A percentile compares a stretch with the other conserved stretches of the same genome.
Conservation (phyloP, 352 stramenopile species). For the Globisporangium paddicum region DNA sequence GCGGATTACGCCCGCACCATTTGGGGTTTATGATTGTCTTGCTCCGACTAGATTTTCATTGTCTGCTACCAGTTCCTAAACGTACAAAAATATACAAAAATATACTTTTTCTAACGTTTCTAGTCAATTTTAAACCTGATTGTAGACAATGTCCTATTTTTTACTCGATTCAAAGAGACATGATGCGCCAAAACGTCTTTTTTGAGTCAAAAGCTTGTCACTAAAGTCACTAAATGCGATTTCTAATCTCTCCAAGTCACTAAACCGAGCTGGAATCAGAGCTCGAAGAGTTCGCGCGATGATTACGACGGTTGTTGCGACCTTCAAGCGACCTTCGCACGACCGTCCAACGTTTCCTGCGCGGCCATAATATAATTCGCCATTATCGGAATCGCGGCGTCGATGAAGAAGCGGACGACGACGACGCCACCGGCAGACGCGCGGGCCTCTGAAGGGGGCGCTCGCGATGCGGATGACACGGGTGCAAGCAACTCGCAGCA, state of each 20-base stretch:
- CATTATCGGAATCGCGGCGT: neutral
- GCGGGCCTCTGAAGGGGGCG: neutral
- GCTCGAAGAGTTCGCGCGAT: neutral
- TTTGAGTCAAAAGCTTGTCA: neutral
- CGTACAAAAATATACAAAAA: too few relatives aligned
- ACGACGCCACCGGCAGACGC: neutral
- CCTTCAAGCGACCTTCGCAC: constrained; percentile 6
- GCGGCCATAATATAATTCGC: neutral
- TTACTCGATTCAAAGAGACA: constrained; percentile 2
- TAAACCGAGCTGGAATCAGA: neutral
- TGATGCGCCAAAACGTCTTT: neutral
- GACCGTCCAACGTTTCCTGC: neutral
- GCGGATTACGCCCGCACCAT: neutral
- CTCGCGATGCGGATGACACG: neutral
- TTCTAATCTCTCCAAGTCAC: neutral
- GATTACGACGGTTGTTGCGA: constrained; percentile 5
- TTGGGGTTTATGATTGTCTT: neutral
- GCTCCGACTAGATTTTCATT: neutral
- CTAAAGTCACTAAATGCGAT: neutral
- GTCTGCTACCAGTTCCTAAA: neutral
- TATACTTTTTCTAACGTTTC: too few relatives aligned
- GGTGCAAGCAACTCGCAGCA: neutral
- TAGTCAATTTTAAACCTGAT: too few relatives aligned
- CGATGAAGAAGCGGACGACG: constrained; percentile 7
- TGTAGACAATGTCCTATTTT: too few relatives aligned